phyloP scores from a whole-genome alignment of 331 rosid species.

The Acacia pycnantha region DNA sequence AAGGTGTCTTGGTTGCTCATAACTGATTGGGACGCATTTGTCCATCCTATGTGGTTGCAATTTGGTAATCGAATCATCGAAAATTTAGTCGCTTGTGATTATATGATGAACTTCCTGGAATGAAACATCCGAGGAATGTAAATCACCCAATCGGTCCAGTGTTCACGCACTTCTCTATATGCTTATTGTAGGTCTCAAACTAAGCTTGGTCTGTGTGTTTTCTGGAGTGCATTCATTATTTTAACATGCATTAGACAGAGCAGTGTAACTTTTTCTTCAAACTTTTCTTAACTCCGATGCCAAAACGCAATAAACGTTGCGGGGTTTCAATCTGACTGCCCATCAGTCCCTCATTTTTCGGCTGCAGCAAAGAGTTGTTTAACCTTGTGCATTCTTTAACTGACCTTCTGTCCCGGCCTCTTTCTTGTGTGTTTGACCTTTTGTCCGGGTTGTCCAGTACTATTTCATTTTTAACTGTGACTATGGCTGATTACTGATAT shows the following conservation, averaged over 20 bases:
- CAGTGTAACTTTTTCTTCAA: background rate
- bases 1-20: conserved; percentile 70
- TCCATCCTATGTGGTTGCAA: conserved; percentile 60
- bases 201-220: background rate
- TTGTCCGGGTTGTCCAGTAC: background rate
- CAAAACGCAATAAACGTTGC: background rate
- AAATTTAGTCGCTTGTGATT: background rate
- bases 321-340: background rate
- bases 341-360: background rate
- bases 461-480: background rate
- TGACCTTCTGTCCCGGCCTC: background rate
- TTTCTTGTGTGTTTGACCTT: background rate
- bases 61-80: background rate
- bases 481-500: background rate
- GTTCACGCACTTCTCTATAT: background rate
- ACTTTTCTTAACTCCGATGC: background rate
- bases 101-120: background rate
- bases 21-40: conserved; percentile 68
- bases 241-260: background rate
- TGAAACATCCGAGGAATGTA: too few species aligned
- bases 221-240: background rate
- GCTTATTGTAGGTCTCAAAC: background rate
- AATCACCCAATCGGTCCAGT: background rate
- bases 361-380: background rate
- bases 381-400: background rate